phyloP scores from a whole-genome alignment of 2,329 filamentous ascomycete genomes.

The Lasiodiplodia hormozganensis region DNA sequence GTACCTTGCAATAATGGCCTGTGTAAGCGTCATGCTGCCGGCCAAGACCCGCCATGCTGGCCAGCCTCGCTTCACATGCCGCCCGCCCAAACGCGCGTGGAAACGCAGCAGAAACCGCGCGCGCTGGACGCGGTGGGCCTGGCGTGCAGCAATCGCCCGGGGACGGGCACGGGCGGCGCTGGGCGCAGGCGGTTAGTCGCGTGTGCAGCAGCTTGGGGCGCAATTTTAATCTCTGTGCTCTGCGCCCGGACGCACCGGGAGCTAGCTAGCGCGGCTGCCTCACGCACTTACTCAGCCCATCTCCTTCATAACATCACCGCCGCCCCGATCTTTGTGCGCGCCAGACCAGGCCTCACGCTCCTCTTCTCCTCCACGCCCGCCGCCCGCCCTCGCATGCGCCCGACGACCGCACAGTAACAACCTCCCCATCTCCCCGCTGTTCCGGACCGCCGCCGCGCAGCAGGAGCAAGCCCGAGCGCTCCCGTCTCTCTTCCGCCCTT shows the following conservation, averaged over 20 bases:
- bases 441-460: slow-evolving; percentile 27
- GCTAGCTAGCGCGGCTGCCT: slow-evolving; percentile 25
- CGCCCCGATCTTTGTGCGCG: slow-evolving; percentile 19
- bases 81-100: not conserved
- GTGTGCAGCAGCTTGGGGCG: slow-evolving; percentile 24
- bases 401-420: slow-evolving; percentile 27
- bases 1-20: slow-evolving; percentile 10
- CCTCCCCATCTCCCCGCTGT: slow-evolving; percentile 1
- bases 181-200: slow-evolving; percentile 23
- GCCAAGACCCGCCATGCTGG: not conserved
- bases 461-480: slow-evolving; percentile 25
- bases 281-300: slow-evolving; percentile 29
- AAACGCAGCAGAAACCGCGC: slow-evolving; percentile 8
- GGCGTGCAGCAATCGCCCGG: slow-evolving; percentile 14
- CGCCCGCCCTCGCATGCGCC: slow-evolving; percentile 26
- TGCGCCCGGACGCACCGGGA: slow-evolving; percentile 22
- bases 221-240: slow-evolving; percentile 20
- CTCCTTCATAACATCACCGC: slow-evolving; percentile 29
- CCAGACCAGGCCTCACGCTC: slow-evolving; percentile 11
- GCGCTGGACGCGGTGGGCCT: slow-evolving; percentile 1
- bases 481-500: slow-evolving; percentile 21
- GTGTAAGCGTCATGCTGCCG: slow-evolving; percentile 23
- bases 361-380: slow-evolving; percentile 2
- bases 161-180: slow-evolving; percentile 16
- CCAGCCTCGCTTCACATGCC: not conserved